Conservation (phyloP, 139 green algal genomes). For the Chlorella sp. region DNA sequence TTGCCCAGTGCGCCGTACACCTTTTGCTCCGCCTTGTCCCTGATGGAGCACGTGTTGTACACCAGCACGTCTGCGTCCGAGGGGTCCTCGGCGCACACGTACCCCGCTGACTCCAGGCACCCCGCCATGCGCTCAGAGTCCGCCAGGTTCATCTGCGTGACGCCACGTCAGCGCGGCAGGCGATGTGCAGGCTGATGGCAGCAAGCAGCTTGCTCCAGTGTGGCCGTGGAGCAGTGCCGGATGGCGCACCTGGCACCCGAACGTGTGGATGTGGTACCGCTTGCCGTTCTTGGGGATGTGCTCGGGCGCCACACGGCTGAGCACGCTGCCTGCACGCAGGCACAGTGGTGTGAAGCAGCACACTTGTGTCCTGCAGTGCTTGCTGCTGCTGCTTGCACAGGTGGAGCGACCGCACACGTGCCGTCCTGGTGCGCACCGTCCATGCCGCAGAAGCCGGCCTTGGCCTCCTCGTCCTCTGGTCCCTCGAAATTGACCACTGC, state of each 20-base stretch:
- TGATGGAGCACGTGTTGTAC: slow-evolving; percentile 98
- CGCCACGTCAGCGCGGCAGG: no score
- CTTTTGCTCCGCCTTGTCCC: slow-evolving; percentile 96
- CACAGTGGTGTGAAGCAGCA: no score
- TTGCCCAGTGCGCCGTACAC: slow-evolving; percentile 86
- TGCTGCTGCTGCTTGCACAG: no score
- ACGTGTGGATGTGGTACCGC: slow-evolving; percentile 92
- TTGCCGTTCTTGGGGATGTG: slow-evolving; percentile 55
- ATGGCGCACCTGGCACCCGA: slow-evolving; percentile 78
- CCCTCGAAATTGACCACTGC: not conserved
- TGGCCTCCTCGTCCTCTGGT: not conserved
- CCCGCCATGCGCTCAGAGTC: slow-evolving; percentile 96
- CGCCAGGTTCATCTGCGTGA: slow-evolving; percentile 94
- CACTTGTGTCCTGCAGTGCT: no score
- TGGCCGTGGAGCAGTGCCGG: not conserved
- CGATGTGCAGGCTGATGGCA: no score
- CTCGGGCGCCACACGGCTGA: slow-evolving; percentile 26
- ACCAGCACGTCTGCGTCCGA: slow-evolving; percentile 86
- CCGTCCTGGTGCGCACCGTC: no score
- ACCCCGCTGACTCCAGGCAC: slow-evolving; percentile 80
- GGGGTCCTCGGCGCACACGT: slow-evolving; percentile 67
- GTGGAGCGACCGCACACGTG: no score
- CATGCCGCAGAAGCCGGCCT: not conserved
- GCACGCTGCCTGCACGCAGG: slow-evolving; percentile 24
- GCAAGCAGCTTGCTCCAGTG: not conserved